Conservation (phyloP, 805 yeast species). For the Scheffersomyces coipomensis region DNA sequence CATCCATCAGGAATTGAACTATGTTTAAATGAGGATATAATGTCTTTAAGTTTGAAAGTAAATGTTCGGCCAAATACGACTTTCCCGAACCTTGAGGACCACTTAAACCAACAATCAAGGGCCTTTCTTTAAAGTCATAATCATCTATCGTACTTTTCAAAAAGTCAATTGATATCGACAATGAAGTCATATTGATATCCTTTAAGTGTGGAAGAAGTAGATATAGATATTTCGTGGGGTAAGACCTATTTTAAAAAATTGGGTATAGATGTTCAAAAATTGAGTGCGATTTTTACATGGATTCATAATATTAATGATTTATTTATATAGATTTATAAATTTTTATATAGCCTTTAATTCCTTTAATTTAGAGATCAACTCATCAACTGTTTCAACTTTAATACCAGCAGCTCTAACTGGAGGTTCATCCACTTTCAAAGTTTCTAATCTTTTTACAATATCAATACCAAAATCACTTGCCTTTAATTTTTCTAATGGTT, state of each 20-base stretch:
- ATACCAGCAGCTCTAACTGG: constrained; percentile 78
- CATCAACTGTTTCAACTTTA: constrained; percentile 79
- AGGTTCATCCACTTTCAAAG: constrained; percentile 80
- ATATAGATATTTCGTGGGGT: not conserved
- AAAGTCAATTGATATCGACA: constrained; percentile 17
- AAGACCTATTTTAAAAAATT: too few relatives aligned
- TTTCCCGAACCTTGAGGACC: constrained; percentile 87
- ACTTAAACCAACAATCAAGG: constrained; percentile 55
- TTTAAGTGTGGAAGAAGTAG: too few relatives aligned
- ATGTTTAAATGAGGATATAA: constrained; percentile 36
- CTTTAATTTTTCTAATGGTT: constrained; percentile 72
- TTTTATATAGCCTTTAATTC: constrained; percentile 65
- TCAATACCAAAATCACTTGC: constrained; percentile 70
- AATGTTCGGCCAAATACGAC: constrained; percentile 49
- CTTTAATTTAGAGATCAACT: constrained; percentile 73
- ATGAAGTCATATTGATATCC: constrained; percentile 9
- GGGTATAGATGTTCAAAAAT: not conserved
- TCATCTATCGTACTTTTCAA: constrained; percentile 22
- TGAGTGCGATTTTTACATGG: not conserved
- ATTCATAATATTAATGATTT: not conserved
- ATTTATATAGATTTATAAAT: not conserved
- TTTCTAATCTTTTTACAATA: constrained; percentile 59
- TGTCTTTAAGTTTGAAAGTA: constrained; percentile 31
- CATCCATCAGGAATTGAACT: constrained; percentile 74
- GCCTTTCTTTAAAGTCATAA: constrained; percentile 26